Percentiles rank a stretch among this genome's conserved stretches.
phyloP scores from a whole-genome alignment of 768 basidiomycete genomes.

The Rhodotorula diobovata region DNA sequence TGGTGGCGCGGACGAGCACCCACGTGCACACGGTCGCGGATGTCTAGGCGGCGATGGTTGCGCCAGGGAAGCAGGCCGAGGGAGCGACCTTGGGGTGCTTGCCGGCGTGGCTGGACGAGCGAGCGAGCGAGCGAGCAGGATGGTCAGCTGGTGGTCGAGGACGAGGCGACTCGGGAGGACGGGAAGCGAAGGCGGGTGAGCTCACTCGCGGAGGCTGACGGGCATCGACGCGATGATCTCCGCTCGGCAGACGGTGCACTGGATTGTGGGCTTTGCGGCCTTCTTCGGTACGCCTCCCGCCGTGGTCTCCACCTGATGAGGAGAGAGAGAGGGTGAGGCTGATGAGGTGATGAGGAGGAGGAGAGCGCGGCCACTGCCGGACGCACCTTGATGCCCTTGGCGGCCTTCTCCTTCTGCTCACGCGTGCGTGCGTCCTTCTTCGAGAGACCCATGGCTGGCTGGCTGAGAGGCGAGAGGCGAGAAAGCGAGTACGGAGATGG shows the following conservation, averaged over 20 bases:
- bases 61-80: neutral
- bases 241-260: neutral
- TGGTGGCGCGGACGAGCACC: too few relatives aligned
- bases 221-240: slow-evolving; percentile 1
- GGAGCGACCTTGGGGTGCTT: slow-evolving; percentile 1
- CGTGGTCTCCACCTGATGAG: neutral
- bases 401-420: neutral
- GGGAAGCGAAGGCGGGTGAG: neutral
- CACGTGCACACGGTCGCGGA: too few relatives aligned
- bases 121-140: neutral
- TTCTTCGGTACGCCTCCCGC: neutral
- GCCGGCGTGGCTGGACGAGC: neutral
- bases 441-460: neutral
- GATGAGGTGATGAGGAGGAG: neutral
- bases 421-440: neutral
- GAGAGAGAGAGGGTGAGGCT: too few relatives aligned
- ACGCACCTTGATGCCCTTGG: neutral
- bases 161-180: neutral
- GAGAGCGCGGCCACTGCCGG: neutral
- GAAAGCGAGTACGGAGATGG: neutral
- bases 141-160: neutral
- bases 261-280: neutral
- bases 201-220: neutral
- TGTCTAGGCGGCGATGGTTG: neutral
- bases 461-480: too few relatives aligned